These are phyloP conservation scores for Calonectria naviculata DNA, from an alignment of 2,329 filamentous ascomycete genomes.

Conservation along the genomic window DNA sequence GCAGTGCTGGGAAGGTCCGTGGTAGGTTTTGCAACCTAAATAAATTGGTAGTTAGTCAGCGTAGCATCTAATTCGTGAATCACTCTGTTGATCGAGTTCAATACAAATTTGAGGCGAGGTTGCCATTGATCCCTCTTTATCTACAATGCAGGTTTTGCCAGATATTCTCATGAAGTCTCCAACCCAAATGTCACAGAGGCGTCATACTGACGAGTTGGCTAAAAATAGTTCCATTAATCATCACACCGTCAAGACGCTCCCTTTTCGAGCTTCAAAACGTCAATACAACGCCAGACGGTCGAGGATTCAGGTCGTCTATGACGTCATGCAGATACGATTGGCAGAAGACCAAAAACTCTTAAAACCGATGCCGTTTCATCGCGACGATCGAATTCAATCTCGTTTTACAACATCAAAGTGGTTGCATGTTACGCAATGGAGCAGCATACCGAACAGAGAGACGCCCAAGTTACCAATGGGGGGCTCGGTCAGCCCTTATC, in stretches of 20 bases:
- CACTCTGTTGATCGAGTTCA: not conserved
- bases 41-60: not conserved
- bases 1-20: too few relatives aligned
- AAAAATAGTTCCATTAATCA: not conserved
- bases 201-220: not conserved
- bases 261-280: not conserved
- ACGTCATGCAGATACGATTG: not conserved
- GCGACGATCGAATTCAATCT: not conserved
- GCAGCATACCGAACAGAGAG: not conserved
- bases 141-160: too few relatives aligned
- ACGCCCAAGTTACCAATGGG: conserved; percentile 27
- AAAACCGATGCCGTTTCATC: not conserved
- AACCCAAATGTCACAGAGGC: not conserved
- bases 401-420: not conserved
- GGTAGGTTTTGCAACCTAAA: not conserved
- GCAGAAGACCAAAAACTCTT: not conserved
- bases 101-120: not conserved
- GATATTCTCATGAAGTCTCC: too few relatives aligned
- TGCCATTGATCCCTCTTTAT: too few relatives aligned
- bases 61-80: not conserved
- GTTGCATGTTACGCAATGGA: not conserved
- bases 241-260: not conserved
- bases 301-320: not conserved
- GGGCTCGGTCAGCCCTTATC: conserved; percentile 60
- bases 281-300: not conserved